These are phyloP conservation scores for maize (Zea mays) DNA, from an alignment of 176 grass and related monocot genomes.

Conservation along the genomic window DNA sequence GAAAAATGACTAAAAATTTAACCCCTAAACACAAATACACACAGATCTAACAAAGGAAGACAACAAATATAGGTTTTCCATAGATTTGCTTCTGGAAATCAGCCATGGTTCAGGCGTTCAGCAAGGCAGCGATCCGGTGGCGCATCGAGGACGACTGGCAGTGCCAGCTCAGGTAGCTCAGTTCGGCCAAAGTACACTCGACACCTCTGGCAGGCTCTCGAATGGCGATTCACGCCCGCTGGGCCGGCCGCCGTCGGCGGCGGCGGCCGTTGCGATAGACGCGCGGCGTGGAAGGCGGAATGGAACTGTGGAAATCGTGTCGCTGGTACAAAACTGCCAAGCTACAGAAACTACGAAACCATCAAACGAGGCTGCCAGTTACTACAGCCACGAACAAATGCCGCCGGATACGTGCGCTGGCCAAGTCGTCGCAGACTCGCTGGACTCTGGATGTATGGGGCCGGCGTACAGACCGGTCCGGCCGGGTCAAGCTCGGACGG, in stretches of 20 bases:
- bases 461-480: neutral
- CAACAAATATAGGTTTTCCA: neutral
- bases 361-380: neutral
- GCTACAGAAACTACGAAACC: neutral
- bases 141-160: neutral
- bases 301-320: neutral
- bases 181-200: too few species aligned
- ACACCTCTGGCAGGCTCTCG: too few species aligned
- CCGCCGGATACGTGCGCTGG: neutral
- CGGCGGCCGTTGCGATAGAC: neutral
- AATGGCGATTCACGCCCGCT: too few species aligned
- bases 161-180: neutral
- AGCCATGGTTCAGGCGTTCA: neutral
- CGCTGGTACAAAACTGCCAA: neutral
- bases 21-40: neutral
- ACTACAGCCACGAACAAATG: neutral
- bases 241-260: too few species aligned
- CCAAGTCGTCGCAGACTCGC: neutral
- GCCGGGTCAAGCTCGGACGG: neutral
- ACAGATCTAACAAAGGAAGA: neutral
- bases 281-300: neutral
- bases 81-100: neutral
- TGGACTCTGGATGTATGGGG: neutral
- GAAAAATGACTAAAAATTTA: too few species aligned
- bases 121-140: neutral